Evolutionary conservation across 179 eudicot genomes (phyloP).

Genomic region (Vitellaria paradoxa): DNA sequence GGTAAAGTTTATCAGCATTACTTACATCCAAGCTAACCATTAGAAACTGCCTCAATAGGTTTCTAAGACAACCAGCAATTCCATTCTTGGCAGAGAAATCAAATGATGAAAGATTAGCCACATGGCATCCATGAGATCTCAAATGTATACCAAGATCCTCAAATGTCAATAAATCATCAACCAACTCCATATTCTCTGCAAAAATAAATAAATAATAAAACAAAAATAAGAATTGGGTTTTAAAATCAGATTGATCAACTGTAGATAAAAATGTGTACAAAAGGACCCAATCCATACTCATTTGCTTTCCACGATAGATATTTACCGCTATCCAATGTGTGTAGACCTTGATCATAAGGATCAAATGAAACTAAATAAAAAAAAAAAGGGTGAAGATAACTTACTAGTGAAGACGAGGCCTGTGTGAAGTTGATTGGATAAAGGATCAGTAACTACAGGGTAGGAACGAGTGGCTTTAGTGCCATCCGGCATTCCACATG

Average conservation of each 20-base stretch:
- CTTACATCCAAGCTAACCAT: constrained; percentile 63
- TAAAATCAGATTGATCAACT: neutral
- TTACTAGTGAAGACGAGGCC: constrained; percentile 82
- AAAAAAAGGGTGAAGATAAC: neutral
- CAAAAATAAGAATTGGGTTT: neutral
- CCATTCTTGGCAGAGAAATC: constrained; percentile 84
- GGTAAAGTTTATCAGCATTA: neutral
- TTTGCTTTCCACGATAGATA: neutral
- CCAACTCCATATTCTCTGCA: constrained; percentile 87
- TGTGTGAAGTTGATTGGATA: constrained; percentile 49
- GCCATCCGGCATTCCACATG: constrained; percentile 38
- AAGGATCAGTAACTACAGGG: constrained; percentile 51
- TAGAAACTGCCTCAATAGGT: constrained; percentile 60
- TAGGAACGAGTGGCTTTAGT: constrained; percentile 42
- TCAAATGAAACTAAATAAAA: neutral
- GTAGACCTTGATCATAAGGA: neutral
- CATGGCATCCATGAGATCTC: constrained; percentile 69
- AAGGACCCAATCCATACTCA: neutral
- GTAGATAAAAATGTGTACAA: neutral
- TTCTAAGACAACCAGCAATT: constrained; percentile 74
- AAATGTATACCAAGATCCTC: constrained; percentile 76
- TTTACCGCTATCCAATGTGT: neutral
- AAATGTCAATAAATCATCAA: constrained; percentile 85
- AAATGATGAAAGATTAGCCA: constrained; percentile 78
- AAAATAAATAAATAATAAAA: neutral